Evolutionary conservation across 1,284 basidiomycete species (phyloP).

Genomic region (Cronartium quercuum): DNA sequence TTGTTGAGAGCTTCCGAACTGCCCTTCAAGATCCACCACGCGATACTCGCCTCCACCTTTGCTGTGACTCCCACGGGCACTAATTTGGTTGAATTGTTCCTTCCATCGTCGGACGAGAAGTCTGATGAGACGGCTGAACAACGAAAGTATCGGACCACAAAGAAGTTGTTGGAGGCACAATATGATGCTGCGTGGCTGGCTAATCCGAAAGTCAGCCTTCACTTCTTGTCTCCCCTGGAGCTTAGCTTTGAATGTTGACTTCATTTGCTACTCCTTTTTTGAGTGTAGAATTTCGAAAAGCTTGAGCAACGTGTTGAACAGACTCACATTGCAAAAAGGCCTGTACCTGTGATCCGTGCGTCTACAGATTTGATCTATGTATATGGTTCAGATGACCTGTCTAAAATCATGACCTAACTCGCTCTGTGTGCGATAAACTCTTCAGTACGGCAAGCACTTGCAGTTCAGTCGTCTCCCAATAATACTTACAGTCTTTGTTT

Average conservation of each 20-base stretch:
- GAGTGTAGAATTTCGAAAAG: not conserved
- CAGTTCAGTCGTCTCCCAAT: not conserved
- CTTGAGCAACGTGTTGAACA: not conserved
- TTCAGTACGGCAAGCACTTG: not conserved
- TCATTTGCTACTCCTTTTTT: not conserved
- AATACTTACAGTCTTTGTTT: not conserved
- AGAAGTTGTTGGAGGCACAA: not conserved
- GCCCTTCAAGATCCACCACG: not conserved
- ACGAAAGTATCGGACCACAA: not conserved
- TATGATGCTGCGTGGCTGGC: not conserved
- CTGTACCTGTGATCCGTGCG: not conserved
- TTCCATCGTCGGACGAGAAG: not conserved
- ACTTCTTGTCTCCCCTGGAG: too few species aligned
- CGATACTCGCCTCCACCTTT: not conserved
- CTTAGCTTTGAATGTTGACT: not conserved
- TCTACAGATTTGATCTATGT: too few species aligned
- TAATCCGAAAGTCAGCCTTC: not conserved
- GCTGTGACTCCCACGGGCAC: not conserved
- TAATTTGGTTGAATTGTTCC: not conserved
- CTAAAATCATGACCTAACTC: not conserved
- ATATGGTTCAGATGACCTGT: not conserved
- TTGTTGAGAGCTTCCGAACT: not conserved
- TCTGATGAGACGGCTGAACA: not conserved
- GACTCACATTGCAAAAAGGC: not conserved
- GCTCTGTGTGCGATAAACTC: too few species aligned